phyloP scores from a whole-genome alignment of 306 rosid species.

The Datisca glomerata region DNA sequence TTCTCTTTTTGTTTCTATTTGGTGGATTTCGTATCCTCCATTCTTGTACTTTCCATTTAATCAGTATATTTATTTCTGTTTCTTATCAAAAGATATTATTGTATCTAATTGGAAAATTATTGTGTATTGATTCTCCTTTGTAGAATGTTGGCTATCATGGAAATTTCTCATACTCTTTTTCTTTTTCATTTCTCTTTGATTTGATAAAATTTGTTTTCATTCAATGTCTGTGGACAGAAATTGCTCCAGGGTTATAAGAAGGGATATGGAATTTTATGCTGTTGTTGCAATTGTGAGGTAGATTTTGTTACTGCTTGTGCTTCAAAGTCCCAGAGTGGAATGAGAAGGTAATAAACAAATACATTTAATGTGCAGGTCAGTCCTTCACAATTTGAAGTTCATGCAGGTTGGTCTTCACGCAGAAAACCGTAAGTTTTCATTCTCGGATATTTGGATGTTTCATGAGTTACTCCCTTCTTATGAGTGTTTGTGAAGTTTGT shows the following conservation, averaged over 20 bases:
- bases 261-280: constrained; percentile 77
- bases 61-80: constrained; percentile 12
- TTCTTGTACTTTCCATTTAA: no score
- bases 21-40: no score
- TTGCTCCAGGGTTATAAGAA: constrained; percentile 86
- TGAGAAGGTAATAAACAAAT: no score
- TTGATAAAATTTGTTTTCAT: no score
- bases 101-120: no score
- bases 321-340: constrained; percentile 8
- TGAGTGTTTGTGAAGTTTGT: constrained; percentile 12
- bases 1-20: constrained; percentile 4
- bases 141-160: no score
- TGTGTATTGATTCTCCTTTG: no score
- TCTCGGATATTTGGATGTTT: constrained; percentile 15
- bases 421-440: constrained; percentile 78
- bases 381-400: constrained; percentile 92
- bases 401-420: constrained; percentile 97
- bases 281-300: constrained; percentile 88
- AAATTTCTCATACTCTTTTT: no score
- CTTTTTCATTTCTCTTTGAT: no score
- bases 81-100: no score
- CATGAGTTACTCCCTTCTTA: constrained; percentile 13
- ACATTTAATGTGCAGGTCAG: constrained; percentile 64
- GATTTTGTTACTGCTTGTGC: constrained; percentile 16
- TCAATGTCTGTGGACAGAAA: constrained; percentile 47